Conservation (phyloP, 345 rosid species). For the Salix brachista region DNA sequence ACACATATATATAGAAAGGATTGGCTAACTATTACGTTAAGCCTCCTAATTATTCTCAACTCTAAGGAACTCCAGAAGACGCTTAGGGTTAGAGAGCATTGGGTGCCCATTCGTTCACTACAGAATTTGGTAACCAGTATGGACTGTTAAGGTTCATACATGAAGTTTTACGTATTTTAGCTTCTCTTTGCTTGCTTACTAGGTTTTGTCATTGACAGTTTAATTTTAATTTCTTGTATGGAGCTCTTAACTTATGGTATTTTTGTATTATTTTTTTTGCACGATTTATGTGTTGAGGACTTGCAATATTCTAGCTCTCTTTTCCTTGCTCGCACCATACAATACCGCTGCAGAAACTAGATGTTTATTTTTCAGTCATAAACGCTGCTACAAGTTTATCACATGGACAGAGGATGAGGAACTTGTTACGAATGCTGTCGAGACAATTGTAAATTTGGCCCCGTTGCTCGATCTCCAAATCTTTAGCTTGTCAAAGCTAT, state of each 20-base stretch:
- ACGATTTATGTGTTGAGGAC: background rate
- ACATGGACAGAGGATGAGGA: constrained; percentile 80
- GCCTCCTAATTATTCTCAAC: too few relatives aligned
- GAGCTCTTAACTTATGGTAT: background rate
- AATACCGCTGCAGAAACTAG: background rate
- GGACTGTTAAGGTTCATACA: background rate
- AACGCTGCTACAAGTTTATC: constrained; percentile 5
- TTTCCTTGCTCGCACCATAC: background rate
- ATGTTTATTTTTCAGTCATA: background rate
- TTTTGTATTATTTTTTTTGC: background rate
- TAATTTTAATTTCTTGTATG: background rate
- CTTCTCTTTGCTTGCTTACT: background rate
- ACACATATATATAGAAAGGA: too few relatives aligned
- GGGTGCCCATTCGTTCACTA: constrained; percentile 58
- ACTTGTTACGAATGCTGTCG: constrained; percentile 87
- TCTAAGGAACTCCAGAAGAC: constrained; percentile 42
- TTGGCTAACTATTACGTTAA: too few relatives aligned
- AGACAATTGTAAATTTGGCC: constrained; percentile 87
- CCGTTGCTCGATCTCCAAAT: constrained; percentile 91
- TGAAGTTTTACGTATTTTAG: background rate
- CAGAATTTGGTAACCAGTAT: constrained; percentile 78
- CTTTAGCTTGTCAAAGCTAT: constrained; percentile 78
- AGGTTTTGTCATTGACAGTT: background rate
- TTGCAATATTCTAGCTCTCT: background rate
- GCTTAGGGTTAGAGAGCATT: constrained; percentile 55